Conservation (phyloP, 495 filamentous ascomycete genomes). For the Platismatia glauca region DNA sequence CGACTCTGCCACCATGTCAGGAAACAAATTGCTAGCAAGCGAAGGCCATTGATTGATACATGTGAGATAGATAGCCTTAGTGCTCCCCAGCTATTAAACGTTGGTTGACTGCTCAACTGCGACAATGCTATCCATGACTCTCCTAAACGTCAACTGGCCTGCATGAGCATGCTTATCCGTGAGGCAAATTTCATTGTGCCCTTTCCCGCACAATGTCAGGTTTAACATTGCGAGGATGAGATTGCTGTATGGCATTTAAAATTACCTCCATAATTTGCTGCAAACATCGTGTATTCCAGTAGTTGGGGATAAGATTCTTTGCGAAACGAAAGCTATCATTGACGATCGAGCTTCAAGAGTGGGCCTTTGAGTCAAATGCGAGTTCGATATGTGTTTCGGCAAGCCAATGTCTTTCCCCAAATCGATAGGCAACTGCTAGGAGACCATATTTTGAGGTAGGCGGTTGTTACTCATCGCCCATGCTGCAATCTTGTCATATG, state of each 20-base stretch:
- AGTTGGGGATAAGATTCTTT: slow-evolving; percentile 31
- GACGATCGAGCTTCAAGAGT: not conserved
- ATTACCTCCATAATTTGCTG: slow-evolving; percentile 26
- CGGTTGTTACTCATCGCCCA: too few relatives aligned
- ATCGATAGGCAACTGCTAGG: not conserved
- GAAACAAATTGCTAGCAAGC: not conserved
- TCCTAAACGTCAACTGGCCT: not conserved
- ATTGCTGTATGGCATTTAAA: not conserved
- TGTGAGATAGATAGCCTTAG: not conserved
- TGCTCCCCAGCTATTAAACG: not conserved
- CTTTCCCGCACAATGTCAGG: not conserved
- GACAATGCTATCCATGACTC: not conserved
- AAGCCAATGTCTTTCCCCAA: not conserved
- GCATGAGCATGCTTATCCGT: not conserved
- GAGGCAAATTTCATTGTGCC: not conserved
- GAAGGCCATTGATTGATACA: not conserved
- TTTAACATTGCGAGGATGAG: not conserved
- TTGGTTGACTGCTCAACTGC: not conserved
- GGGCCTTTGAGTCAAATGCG: not conserved
- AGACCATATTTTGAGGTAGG: not conserved
- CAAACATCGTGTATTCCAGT: slow-evolving; percentile 39
- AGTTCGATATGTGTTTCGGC: not conserved
- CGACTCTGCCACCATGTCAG: not conserved
- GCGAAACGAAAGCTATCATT: too few relatives aligned
- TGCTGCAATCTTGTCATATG: not conserved